phyloP scores from a whole-genome alignment of 2,329 filamentous ascomycete species.

The Emmonsiellopsis sp. region DNA sequence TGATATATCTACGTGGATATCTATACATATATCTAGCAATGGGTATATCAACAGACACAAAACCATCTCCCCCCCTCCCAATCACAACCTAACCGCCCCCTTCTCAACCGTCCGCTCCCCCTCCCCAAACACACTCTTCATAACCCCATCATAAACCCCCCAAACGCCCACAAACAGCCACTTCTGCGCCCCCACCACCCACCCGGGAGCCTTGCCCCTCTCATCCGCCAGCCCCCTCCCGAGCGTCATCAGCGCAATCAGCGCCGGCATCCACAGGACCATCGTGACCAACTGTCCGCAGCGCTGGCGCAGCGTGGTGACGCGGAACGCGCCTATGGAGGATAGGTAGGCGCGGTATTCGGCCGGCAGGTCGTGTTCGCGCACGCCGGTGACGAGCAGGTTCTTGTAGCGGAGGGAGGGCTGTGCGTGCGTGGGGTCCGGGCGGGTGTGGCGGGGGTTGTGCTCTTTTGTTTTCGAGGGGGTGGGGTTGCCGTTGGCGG shows the following conservation, averaged over 20 bases:
- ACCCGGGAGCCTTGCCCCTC: conserved; percentile 57
- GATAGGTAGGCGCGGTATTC: conserved; percentile 69
- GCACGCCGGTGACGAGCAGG: conserved; percentile 67
- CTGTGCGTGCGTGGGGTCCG: conserved; percentile 45
- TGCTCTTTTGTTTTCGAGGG: conserved; percentile 8
- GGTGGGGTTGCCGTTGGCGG: background rate
- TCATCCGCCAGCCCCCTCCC: conserved; percentile 46
- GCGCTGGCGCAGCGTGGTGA: conserved; percentile 57
- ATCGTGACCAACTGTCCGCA: conserved; percentile 58
- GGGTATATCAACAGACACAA: too few relatives aligned
- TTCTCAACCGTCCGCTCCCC: conserved; percentile 57
- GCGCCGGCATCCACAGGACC: conserved; percentile 46
- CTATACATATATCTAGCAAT: background rate
- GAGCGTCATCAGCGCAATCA: conserved; percentile 45
- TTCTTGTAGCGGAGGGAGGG: conserved; percentile 75
- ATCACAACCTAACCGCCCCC: conserved; percentile 4
- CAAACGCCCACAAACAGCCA: conserved; percentile 51
- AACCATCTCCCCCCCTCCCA: background rate
- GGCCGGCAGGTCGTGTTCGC: conserved; percentile 67
- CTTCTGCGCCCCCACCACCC: conserved; percentile 49
- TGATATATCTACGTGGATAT: background rate
- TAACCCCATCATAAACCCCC: conserved; percentile 54
- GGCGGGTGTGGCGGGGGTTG: background rate
- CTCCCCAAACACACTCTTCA: conserved; percentile 67
- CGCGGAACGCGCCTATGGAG: conserved; percentile 58